phyloP scores from a whole-genome alignment of 2,329 filamentous ascomycete species.

The Monosporascus sp. region DNA sequence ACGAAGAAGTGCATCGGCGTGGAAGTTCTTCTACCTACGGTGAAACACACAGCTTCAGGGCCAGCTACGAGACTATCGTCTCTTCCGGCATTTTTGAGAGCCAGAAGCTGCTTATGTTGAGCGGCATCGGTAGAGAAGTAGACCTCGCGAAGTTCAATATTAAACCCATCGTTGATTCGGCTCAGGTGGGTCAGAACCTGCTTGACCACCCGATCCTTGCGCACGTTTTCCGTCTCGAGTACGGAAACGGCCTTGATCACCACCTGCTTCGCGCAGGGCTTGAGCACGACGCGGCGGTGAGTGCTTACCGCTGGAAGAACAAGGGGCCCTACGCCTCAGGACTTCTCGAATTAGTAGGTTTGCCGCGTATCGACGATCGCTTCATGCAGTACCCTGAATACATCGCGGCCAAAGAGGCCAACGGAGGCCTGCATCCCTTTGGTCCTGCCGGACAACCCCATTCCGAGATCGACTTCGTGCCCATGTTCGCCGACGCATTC shows the following conservation, averaged over 20 bases:
- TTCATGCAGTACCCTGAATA: slow-evolving; percentile 46
- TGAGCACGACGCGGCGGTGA: slow-evolving; percentile 27
- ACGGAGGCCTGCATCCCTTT: slow-evolving; percentile 47
- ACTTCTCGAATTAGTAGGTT: slow-evolving; percentile 46
- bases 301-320: slow-evolving; percentile 31
- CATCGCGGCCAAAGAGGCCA: slow-evolving; percentile 32
- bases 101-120: slow-evolving; percentile 60
- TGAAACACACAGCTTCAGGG: slow-evolving; percentile 39
- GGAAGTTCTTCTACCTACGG: slow-evolving; percentile 36
- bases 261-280: slow-evolving; percentile 33
- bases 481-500: slow-evolving; percentile 47
- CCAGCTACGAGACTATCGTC: slow-evolving; percentile 44
- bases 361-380: slow-evolving; percentile 52
- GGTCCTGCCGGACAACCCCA: slow-evolving; percentile 52
- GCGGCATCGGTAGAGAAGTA: slow-evolving; percentile 52
- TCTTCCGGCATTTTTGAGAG: slow-evolving; percentile 55
- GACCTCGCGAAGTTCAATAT: slow-evolving; percentile 52
- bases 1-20: slow-evolving; percentile 38
- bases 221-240: slow-evolving; percentile 40
- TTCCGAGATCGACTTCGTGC: slow-evolving; percentile 58
- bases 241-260: slow-evolving; percentile 35
- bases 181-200: slow-evolving; percentile 60
- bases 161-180: slow-evolving; percentile 46
- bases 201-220: slow-evolving; percentile 55
- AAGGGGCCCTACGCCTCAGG: slow-evolving; percentile 36